Evolutionary conservation across 78 protist species (phyloP), one percentile per base, ranked within the genome.

Genomic region (Dictyostelium intermedium): DNA sequence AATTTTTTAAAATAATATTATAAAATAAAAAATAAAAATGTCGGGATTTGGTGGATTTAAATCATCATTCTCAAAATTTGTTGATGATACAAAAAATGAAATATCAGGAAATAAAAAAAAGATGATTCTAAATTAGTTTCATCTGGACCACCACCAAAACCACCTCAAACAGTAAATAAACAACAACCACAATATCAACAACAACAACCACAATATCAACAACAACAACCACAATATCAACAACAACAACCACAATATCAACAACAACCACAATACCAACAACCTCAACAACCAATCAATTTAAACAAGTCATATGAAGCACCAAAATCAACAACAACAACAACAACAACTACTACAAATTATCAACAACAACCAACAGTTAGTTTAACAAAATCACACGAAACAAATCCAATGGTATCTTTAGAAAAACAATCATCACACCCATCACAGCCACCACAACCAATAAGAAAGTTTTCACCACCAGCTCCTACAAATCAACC

Each of bases 51-150:
- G 66, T 6, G 14, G 32, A 27, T 76, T 47, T 47, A 85, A 85
- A 76, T 76, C 83, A n/a, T 47, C 70, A 76, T 43, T 85, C 10
- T 43, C 56, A 18, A 76, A 53, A 1, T 85, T 85, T 85, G 83
- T 60, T 5, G 76, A 45, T 25, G 63, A 72, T 5, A 30, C 83
- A 20, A 85, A 77, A 53, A 73, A 39, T 3, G 69, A 39, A 20
- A 76, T 76, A 35, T 6, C 13, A 56, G 56, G 20, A 50, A 50
- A 30, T 74, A 27, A 25, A 47, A 32, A 76, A 27, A 20, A 25
- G 32, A 16, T 74, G 34, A n/a, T 18, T 14, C 91, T 18, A 35
- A 20, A 37, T 61, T 82, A 35, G 50, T 82, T 25, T 35, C 92
- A 50, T 41, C 81, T 14, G 60, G 32, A 2, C 37, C 41, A 81